Conservation (phyloP, 2,329 filamentous ascomycete genomes). For the Botrytis deweyae region DNA sequence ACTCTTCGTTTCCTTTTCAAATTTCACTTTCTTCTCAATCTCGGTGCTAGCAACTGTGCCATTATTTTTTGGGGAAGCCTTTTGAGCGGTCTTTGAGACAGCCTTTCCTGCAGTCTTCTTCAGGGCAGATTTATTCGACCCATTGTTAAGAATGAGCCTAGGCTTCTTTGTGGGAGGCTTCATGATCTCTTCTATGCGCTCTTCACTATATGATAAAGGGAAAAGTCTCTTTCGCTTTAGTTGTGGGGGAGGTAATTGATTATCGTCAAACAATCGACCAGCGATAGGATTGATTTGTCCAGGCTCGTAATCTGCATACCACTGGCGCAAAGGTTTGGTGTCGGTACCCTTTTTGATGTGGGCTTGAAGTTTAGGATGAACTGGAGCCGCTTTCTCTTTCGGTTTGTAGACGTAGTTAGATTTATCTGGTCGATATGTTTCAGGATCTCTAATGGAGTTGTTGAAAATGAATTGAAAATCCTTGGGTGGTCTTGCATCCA, state of each 20-base stretch:
- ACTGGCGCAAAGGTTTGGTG: conserved; percentile 11
- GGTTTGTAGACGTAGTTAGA: not conserved
- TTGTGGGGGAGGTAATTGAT: conserved; percentile 4
- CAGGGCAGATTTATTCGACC: not conserved
- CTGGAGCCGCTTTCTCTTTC: not conserved
- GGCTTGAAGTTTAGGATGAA: conserved; percentile 31
- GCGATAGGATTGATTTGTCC: conserved; percentile 29
- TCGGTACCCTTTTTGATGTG: conserved; percentile 32
- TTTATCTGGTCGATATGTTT: conserved; percentile 5
- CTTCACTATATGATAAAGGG: conserved; percentile 5
- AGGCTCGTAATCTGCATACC: conserved; percentile 30
- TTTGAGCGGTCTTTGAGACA: not conserved
- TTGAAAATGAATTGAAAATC: conserved; percentile 13
- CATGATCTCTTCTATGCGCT: not conserved
- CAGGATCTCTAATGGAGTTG: not conserved
- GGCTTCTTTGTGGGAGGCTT: conserved; percentile 7
- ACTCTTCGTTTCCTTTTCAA: not conserved
- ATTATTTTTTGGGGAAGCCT: not conserved
- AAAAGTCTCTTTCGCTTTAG: conserved; percentile 9
- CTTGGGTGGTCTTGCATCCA: conserved; percentile 13
- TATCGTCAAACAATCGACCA: conserved; percentile 20
- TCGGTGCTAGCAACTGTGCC: not conserved
- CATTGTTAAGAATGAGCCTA: not conserved
- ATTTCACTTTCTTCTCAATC: conserved; percentile 1
- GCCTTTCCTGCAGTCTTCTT: not conserved